phyloP scores from a whole-genome alignment of 805 yeast genomes.

The Ogataea kodamae region DNA sequence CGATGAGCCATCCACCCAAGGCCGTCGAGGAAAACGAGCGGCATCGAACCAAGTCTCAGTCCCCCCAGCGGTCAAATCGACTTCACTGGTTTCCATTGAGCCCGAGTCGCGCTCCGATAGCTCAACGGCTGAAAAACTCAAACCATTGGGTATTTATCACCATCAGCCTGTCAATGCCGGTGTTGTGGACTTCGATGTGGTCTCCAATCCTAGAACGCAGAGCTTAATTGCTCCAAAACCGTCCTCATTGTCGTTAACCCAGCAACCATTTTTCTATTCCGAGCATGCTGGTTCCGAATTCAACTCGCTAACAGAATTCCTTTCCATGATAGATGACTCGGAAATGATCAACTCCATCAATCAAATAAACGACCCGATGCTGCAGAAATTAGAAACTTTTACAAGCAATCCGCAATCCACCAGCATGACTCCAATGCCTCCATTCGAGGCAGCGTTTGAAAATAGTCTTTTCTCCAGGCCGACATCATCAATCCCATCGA shows the following conservation, averaged over 20 bases:
- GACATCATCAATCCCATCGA: conserved; percentile 10
- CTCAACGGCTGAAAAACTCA: conserved; percentile 15
- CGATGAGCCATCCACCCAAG: conserved; percentile 56
- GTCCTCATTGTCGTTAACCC: conserved; percentile 36
- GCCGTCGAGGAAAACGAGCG: conserved; percentile 15
- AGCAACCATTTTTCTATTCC: conserved; percentile 78
- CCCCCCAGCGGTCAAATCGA: too few species aligned
- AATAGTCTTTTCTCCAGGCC: conserved; percentile 12
- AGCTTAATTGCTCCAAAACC: conserved; percentile 10
- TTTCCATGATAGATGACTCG: conserved; percentile 87
- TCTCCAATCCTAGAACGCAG: conserved; percentile 4
- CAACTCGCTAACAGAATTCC: conserved; percentile 81
- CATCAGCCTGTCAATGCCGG: conserved; percentile 9
- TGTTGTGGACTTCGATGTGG: conserved; percentile 1
- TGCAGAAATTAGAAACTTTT: conserved; percentile 33
- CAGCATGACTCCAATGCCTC: conserved; percentile 13
- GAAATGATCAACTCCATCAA: conserved; percentile 49
- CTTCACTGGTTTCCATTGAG: conserved; percentile 7
- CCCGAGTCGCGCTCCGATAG: conserved; percentile 6
- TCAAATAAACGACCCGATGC: conserved; percentile 35
- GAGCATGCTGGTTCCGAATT: conserved; percentile 94
- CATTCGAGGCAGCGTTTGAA: conserved; percentile 17
- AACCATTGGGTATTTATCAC: conserved; percentile 16
- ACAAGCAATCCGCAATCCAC: conserved; percentile 22
- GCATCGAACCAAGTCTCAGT: too few species aligned